Base-by-base conservation (phyloP, 1,284 basidiomycete species). In the Stygiomarasmius scandens region DNA sequence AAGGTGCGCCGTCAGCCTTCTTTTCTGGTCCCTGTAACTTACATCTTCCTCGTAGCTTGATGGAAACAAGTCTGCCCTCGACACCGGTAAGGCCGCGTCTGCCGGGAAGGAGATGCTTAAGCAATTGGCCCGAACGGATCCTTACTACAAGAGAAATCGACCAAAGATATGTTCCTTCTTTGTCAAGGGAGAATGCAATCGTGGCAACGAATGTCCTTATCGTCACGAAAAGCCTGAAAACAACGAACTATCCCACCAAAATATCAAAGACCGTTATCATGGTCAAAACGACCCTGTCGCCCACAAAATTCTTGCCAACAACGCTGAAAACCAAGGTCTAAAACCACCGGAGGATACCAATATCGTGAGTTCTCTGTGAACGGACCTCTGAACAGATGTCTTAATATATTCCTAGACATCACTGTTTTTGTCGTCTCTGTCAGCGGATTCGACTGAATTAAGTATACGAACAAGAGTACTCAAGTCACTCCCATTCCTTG, bases 91-190 rank as follows among this genome's bases (percentile, higher is more conserved):
- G 36, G 82, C 92, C 6, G 83, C 82, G 38, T 84, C 88, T 36
- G 90, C 91, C 11, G 96, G 94, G 34, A 95, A 96, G 72, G 96
- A 99, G 64, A 93, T 99, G 88, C 77, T 99, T 61, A 96, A 97
- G 74, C 88, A 93, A 63, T 78, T 99, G 16, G 95, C 96, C 12
- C 84, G 95, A 63, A 93, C 92, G 29, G 95, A 98, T 67, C 95
- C 96, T 0, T 93, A 95, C 69, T 99, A 98, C 79, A 98, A 98
- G 74, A 87, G 95, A 53, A 98, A 99, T 74, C 79, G 92, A 56
- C 93, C 96, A 49, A 93, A 98, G 64, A 72, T 97, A 9, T 99
- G 97, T 71, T 95, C 93, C 1, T 98, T 99, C 80, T 99, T 90
- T 69, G 90, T 85, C 44, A 98, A 98, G 74, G 97, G 97, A 0